Base-by-base conservation (phyloP, 2,329 filamentous ascomycete species). In the Verticillium longisporum region DNA sequence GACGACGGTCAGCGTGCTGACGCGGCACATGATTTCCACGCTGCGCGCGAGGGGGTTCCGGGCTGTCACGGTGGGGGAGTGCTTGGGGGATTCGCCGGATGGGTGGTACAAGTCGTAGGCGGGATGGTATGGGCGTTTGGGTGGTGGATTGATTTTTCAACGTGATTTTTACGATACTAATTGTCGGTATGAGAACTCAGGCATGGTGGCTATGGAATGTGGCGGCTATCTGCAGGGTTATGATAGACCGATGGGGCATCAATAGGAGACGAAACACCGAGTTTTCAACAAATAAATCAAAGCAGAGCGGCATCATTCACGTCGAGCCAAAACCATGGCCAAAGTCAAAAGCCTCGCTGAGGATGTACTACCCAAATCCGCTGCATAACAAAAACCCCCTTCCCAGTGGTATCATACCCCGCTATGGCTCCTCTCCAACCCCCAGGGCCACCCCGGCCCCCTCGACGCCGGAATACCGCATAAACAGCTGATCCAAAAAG, bases 401-500 rank as follows among this genome's bases (percentile, higher is more conserved):
- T 18, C 45, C 21, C 7, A 10, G 15, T 53, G 45, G 45, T 53
- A 53, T 53, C 45, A 53, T 53, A 31, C 26, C 4, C 18, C 21
- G n/a, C 38, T n/a, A 53, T 11, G n/a, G 45, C 18, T 21, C n/a
- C n/a, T 18, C 21, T 7, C 18, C n/a, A 53, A 7, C 18, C 45
- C n/a, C 45, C 18, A 6, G n/a, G 10, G 45, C 45, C 10, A 53
- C 45, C n/a, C 45, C 45, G 4, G 45, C n/a, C 9, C 45, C 45
- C 18, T 53, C 45, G 18, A 53, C 45, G 2, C 67, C 72, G 36
- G 73, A 85, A 72, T 97, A 97, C 64, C 92, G 82, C 64, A 96
- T 87, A 74, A 88, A 92, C 38, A 98, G 75, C 63, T 88, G 86
- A 70, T 97, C 91, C 63, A 94, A 80, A 68, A 98, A 98, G 73